Conservation (phyloP, 495 filamentous ascomycete species). For the Aspergillus coremiiformis region DNA sequence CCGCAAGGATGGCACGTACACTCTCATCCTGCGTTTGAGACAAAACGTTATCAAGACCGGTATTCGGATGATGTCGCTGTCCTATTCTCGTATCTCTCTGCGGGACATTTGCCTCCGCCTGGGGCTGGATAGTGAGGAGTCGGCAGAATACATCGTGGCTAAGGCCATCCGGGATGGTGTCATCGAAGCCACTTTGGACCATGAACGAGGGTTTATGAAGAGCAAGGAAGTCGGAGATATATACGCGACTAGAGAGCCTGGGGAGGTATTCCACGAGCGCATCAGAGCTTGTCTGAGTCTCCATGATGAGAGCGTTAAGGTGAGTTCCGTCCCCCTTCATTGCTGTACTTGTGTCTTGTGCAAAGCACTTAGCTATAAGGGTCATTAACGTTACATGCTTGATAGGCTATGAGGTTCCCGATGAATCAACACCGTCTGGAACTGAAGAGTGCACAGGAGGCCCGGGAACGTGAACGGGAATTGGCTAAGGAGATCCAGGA, state of each 20-base stretch:
- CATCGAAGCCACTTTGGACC: constrained; percentile 90
- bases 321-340: constrained; percentile 32
- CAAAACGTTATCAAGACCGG: constrained; percentile 99
- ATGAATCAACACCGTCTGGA: constrained; percentile 99
- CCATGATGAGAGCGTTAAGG: constrained; percentile 97
- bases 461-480: constrained; percentile 89
- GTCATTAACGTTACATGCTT: constrained; percentile 13
- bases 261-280: constrained; percentile 93
- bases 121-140: constrained; percentile 87
- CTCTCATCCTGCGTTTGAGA: constrained; percentile 82
- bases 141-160: constrained; percentile 96
- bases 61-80: constrained; percentile 97
- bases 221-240: constrained; percentile 93
- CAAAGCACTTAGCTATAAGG: neutral
- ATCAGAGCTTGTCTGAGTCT: constrained; percentile 84
- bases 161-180: constrained; percentile 98
- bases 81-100: constrained; percentile 94
- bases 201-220: constrained; percentile 96
- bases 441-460: constrained; percentile 95
- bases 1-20: constrained; percentile 90
- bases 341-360: constrained; percentile 1
- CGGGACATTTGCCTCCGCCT: constrained; percentile 95
- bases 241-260: constrained; percentile 91
- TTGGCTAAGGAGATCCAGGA: constrained; percentile 99
- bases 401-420: constrained; percentile 92